Evolutionary conservation across 1,139 yeast species (phyloP).

Genomic region (Suhomyces chickasaworum): DNA sequence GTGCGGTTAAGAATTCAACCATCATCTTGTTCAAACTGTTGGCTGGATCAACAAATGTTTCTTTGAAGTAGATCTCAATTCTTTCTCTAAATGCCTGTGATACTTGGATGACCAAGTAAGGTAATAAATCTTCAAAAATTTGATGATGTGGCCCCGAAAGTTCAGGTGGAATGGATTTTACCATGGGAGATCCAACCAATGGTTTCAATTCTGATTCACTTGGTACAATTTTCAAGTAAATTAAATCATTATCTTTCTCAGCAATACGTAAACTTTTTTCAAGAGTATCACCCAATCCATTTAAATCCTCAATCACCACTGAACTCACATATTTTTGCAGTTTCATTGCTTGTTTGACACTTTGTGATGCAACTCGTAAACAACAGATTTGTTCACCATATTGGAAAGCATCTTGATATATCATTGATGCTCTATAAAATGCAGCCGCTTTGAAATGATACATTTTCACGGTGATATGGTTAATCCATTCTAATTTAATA

Average conservation of each 20-base stretch:
- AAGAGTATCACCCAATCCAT: slow-evolving; percentile 49
- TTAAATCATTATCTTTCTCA: slow-evolving; percentile 79
- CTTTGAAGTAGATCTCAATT: slow-evolving; percentile 56
- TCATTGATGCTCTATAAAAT: slow-evolving; percentile 58
- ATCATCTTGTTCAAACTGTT: slow-evolving; percentile 51
- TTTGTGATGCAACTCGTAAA: slow-evolving; percentile 40
- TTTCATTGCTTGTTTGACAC: slow-evolving; percentile 39
- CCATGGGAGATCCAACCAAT: slow-evolving; percentile 57
- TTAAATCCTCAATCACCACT: slow-evolving; percentile 49
- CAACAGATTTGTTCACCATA: slow-evolving; percentile 75
- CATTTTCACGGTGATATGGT: slow-evolving; percentile 58
- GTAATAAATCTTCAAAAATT: slow-evolving; percentile 62
- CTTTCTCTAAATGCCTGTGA: slow-evolving; percentile 71
- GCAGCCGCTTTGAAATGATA: slow-evolving; percentile 73
- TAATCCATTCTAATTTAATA: slow-evolving; percentile 64
- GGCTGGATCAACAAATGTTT: slow-evolving; percentile 54
- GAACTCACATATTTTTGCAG: slow-evolving; percentile 46
- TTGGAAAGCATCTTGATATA: slow-evolving; percentile 48
- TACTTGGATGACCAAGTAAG: slow-evolving; percentile 65
- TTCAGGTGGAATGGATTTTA: slow-evolving; percentile 48
- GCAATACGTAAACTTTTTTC: slow-evolving; percentile 52
- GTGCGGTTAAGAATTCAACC: slow-evolving; percentile 43
- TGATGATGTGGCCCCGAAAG: slow-evolving; percentile 30
- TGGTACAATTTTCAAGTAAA: slow-evolving; percentile 71
- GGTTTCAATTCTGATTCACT: slow-evolving; percentile 40